Base-by-base conservation (phyloP, 345 rosid genomes). In the Firmiana major region DNA sequence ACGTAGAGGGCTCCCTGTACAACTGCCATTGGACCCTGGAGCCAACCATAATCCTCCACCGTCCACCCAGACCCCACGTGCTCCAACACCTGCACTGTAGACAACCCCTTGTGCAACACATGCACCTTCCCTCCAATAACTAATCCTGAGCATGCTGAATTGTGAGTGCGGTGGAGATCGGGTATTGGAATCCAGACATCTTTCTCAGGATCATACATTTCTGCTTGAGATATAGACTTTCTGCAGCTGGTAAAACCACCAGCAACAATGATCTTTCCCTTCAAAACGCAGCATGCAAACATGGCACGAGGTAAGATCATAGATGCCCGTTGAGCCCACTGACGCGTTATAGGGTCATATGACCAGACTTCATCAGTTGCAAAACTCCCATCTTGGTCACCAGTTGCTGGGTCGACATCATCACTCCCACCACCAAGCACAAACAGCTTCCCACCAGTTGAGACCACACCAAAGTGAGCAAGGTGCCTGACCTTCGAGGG, bases 361-460 rank as follows among this genome's bases (percentile, higher is more conserved):
- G 93, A 90, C 98, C 98, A 96, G 51, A 96, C 98, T 83, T 96
- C 97, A 70, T 89, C 88, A 8, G 97, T 90, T 0, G 98, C 98
- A 75, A 95, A 96, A 73, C 92, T 93, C 42, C 99, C 99, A 60
- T 92, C 90, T 70, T 96, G 99, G 73, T 96, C 99, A 21, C 99
- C 99, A 1, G 98, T 95, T 67, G 83, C 76, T 0, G 93, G 97
- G 80, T 93, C 97, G 6, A 96, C 99, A 3, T 94, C 97, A 70
- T 96, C 99, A 73, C 99, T 96, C 24, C 96, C 96, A 36, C 99
- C 99, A 45, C 99, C 99, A 60, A 93, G 87, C 38, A 96, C 99
- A 81, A 89, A 96, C 68, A 96, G 86, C 72, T 85, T 91, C 13
- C 99, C 92, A 38, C 77, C 78, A 6, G 89, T 75, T 9, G 92